Evolutionary conservation across 208 protist genomes (phyloP), one percentile per base, ranked within the genome.

Genomic region (Leishmania gerbilli): DNA sequence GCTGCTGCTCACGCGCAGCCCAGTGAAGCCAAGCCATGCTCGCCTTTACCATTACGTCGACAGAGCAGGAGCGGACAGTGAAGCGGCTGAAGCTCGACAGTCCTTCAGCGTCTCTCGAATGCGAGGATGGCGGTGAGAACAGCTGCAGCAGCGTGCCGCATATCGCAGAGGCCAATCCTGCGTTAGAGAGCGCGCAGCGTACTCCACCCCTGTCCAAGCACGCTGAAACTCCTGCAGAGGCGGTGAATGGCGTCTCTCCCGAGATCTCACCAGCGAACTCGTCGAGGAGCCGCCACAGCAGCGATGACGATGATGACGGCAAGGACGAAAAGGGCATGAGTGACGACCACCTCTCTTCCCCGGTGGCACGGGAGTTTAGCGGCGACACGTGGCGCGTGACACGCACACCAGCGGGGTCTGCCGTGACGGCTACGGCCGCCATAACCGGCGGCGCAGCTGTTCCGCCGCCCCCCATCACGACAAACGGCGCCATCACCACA

Each of bases 401-500:
- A 37, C 53, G 24, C 27, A 34, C 69, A 1, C 21, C 71, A 34
- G n/a, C 49, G 49, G 19, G 47, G 64, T 49, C 62, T 40, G 1
- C 76, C 34, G 40, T 53, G 27, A 42, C 45, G 31, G 69, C 19
- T 37, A 34, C 21, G 15, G 31, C 77, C 51, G 45, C 37, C n/a
- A 21, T 81, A 13, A 19, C 21, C 21, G 24, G n/a, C 27, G 56
- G 40, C 6, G 5, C 40, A 53, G 45, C 69, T 51, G 9, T 27
- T 27, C 56, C 42, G 21, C 62, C 55, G 40, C 49, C 60, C 31
- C 80, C 76, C 7, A 45, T 74, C 24, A 77, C 82, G 53, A 71
- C 74, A 4, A 71, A 82, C 76, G 88, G 88, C 15, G 80, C 88
- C 34, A 76, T 93, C 74, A 93, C 88, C 19, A 89, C 78, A 11